Evolutionary conservation across 1,284 basidiomycete genomes (phyloP).

Genomic region (Coriolopsis trogii): DNA sequence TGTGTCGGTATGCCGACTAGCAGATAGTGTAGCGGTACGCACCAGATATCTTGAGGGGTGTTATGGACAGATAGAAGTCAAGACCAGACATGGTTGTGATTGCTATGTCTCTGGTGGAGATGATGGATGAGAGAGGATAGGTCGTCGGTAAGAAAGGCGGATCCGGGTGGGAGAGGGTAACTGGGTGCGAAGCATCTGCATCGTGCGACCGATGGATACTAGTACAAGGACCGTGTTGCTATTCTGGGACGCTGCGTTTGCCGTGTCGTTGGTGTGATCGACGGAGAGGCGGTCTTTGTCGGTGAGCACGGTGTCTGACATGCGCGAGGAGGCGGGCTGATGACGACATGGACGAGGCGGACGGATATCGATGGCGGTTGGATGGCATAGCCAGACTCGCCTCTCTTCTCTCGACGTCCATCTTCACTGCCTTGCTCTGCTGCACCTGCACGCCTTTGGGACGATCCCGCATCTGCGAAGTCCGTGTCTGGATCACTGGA

Average conservation of each 20-base stretch:
- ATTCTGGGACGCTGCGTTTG: too few relatives aligned
- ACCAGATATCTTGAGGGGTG: conserved; percentile 28
- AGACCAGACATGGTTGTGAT: conserved; percentile 16
- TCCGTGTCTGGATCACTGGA: not conserved
- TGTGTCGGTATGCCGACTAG: not conserved
- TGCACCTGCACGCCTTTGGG: conserved; percentile 2
- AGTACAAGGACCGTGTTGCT: too few relatives aligned
- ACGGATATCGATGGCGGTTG: conserved; percentile 5
- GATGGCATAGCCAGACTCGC: conserved; percentile 12
- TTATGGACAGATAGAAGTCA: conserved; percentile 24
- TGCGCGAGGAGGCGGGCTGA: not conserved
- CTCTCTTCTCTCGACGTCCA: conserved; percentile 15
- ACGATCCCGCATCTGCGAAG: not conserved
- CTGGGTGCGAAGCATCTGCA: not conserved
- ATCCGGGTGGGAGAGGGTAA: not conserved
- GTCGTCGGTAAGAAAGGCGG: conserved; percentile 2
- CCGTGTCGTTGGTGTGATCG: not conserved
- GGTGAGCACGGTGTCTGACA: not conserved
- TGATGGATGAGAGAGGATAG: not conserved
- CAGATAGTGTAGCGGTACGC: not conserved
- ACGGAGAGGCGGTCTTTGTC: not conserved
- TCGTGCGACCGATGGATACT: not conserved
- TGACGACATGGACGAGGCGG: not conserved
- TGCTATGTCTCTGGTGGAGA: not conserved
- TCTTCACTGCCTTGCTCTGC: conserved; percentile 2